These are phyloP conservation scores for Poteriospumella lacustris DNA, from an alignment of 108 stramenopile genomes.

Conservation along the genomic window DNA sequence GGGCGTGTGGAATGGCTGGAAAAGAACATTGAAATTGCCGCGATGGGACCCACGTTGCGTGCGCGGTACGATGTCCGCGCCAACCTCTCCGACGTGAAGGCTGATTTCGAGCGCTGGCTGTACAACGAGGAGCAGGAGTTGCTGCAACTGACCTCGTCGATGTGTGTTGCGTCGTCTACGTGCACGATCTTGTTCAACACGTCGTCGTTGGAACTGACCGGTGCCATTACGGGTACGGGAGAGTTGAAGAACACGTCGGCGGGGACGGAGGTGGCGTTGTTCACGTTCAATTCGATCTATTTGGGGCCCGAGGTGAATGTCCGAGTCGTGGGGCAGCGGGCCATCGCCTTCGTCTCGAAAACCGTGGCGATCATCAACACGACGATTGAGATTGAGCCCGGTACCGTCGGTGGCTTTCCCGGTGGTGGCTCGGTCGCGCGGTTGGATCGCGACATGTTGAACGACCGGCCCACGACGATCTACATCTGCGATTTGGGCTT, in stretches of 20 bases:
- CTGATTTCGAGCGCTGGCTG: constrained; percentile 27
- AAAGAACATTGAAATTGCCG: constrained; percentile 43
- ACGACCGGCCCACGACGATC: not conserved
- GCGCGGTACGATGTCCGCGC: constrained; percentile 39
- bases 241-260: constrained; percentile 50
- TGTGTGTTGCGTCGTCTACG: constrained; percentile 45
- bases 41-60: constrained; percentile 38
- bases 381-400: constrained; percentile 50
- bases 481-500: constrained; percentile 1
- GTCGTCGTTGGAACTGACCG: constrained; percentile 50
- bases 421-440: constrained; percentile 65
- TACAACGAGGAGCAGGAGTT: constrained; percentile 2
- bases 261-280: constrained; percentile 69
- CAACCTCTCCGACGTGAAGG: constrained; percentile 40
- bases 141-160: constrained; percentile 44
- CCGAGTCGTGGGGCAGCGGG: constrained; percentile 62
- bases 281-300: constrained; percentile 67
- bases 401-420: constrained; percentile 68
- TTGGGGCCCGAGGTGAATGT: constrained; percentile 64
- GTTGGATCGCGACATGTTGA: not conserved
- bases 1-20: constrained; percentile 44
- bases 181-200: constrained; percentile 71
- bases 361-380: constrained; percentile 60
- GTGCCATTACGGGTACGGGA: constrained; percentile 57
- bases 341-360: constrained; percentile 60